Base-by-base conservation (phyloP, 73 alveolate genomes). In the Strombidium stylifer region DNA sequence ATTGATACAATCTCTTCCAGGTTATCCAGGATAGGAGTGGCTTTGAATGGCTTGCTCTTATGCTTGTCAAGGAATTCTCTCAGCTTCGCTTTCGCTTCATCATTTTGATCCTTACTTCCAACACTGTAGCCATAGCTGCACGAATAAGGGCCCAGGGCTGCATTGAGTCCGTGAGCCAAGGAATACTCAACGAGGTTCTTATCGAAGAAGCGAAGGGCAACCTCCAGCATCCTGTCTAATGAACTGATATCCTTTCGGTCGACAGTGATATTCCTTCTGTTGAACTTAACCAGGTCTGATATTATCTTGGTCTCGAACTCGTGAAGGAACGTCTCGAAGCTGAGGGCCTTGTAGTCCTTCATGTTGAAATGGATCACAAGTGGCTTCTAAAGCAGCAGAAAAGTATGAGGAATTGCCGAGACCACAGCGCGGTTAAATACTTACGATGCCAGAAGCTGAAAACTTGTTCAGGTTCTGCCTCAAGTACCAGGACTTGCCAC, bases 401-500 rank as follows among this genome's bases (percentile, higher is more conserved):
- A n/a, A n/a, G n/a, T n/a, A n/a, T n/a, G n/a, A n/a, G n/a, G n/a
- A n/a, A n/a, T n/a, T n/a, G n/a, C n/a, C n/a, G n/a, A n/a, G n/a
- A n/a, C n/a, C n/a, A n/a, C n/a, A n/a, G n/a, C n/a, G n/a, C n/a
- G n/a, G n/a, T 23, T 0, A 14, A 0, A 24, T 25, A 0, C 10
- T 30, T 45, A 39, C 60, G 28, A 39, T 39, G 7, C 48, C 3
- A 2, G 77, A 52, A 15, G 36, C 53, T 21, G 12, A 15, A 55
- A 68, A 77, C 35, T 36, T 77, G 1, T 60, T 39, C 16, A 81
- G 0, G 57, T 77, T 73, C 36, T 72, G 26, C 58, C 70, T 62
- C 25, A 81, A 31, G 34, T 64, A 36, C 87, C 92, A 81, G 11
- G 81, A 49, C 58, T 81, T 81, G 0, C 92, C 92, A 45, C 54